A percentile compares a stretch with the other conserved stretches of the same genome.
phyloP scores from a whole-genome alignment of 176 grass and related monocot genomes.

The Hordeum vulgare region DNA sequence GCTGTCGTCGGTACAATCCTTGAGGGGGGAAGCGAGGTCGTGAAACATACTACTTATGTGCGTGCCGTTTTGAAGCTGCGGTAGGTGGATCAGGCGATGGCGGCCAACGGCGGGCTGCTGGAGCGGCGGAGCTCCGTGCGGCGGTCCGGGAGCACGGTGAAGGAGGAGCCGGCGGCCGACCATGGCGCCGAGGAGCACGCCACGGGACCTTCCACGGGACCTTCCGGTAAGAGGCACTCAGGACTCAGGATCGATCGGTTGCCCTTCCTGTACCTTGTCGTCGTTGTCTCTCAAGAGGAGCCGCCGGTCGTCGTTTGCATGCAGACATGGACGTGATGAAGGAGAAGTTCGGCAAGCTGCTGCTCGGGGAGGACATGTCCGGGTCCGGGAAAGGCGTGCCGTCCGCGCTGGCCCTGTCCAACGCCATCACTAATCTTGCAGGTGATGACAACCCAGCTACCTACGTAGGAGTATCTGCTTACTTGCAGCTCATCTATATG shows the following conservation, averaged over 20 bases:
- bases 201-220: slow-evolving; percentile 4
- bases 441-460: slow-evolving; percentile 27
- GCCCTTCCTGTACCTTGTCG: no score
- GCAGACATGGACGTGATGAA: slow-evolving; percentile 75
- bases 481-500: neutral
- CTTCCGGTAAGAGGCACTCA: slow-evolving; percentile 35
- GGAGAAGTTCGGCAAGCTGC: slow-evolving; percentile 75
- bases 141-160: slow-evolving; percentile 26
- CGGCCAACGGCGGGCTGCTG: slow-evolving; percentile 20
- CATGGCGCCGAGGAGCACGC: neutral
- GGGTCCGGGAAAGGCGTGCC: slow-evolving; percentile 83
- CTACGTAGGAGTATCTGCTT: neutral
- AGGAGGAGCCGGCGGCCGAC: slow-evolving; percentile 20
- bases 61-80: neutral
- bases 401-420: slow-evolving; percentile 72
- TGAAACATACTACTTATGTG: neutral
- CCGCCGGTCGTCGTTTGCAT: slow-evolving; percentile 21
- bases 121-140: slow-evolving; percentile 42
- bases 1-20: neutral
- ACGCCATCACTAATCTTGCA: slow-evolving; percentile 90
- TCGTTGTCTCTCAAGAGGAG: slow-evolving; percentile 21
- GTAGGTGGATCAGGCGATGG: slow-evolving; percentile 13
- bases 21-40: neutral
- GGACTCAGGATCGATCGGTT: neutral
- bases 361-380: slow-evolving; percentile 90